phyloP scores from a whole-genome alignment of 257 asterid genomes.

The Eustoma russellianum region DNA sequence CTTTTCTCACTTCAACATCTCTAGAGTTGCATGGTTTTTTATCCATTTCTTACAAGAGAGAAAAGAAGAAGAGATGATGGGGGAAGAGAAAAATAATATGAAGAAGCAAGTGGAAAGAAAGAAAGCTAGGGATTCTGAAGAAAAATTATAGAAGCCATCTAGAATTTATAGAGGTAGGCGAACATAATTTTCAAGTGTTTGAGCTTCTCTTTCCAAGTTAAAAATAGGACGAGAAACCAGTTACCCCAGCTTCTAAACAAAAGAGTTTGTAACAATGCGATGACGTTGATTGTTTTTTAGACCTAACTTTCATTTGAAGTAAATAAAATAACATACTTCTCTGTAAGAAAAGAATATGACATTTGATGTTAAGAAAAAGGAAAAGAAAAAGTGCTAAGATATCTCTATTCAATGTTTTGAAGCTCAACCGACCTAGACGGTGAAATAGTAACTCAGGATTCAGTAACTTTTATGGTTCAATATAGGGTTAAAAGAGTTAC shows the following conservation, averaged over 20 bases:
- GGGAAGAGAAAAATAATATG: neutral
- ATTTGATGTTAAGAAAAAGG: too few species aligned
- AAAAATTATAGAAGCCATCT: slow-evolving; percentile 34
- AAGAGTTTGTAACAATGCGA: too few species aligned
- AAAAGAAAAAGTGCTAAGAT: too few species aligned
- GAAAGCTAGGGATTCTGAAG: neutral
- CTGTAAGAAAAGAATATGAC: too few species aligned
- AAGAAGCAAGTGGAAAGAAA: neutral
- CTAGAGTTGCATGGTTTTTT: slow-evolving; percentile 63
- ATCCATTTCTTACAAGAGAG: slow-evolving; percentile 36
- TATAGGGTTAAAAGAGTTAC: too few species aligned
- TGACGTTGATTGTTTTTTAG: slow-evolving; percentile 14
- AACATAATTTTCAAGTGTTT: slow-evolving; percentile 18
- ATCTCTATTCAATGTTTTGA: too few species aligned
- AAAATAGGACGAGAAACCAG: too few species aligned
- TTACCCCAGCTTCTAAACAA: too few species aligned
- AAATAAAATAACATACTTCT: neutral
- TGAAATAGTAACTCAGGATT: too few species aligned
- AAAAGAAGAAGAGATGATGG: neutral
- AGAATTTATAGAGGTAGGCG: slow-evolving; percentile 56
- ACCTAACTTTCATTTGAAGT: slow-evolving; percentile 43
- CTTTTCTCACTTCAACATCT: slow-evolving; percentile 91
- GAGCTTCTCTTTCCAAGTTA: slow-evolving; percentile 3
- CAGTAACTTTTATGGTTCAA: too few species aligned
- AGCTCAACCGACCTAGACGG: too few species aligned